These are phyloP conservation scores for Neofusicoccum sp. DNA, from an alignment of 2,329 filamentous ascomycete species.

Conservation along the genomic window DNA sequence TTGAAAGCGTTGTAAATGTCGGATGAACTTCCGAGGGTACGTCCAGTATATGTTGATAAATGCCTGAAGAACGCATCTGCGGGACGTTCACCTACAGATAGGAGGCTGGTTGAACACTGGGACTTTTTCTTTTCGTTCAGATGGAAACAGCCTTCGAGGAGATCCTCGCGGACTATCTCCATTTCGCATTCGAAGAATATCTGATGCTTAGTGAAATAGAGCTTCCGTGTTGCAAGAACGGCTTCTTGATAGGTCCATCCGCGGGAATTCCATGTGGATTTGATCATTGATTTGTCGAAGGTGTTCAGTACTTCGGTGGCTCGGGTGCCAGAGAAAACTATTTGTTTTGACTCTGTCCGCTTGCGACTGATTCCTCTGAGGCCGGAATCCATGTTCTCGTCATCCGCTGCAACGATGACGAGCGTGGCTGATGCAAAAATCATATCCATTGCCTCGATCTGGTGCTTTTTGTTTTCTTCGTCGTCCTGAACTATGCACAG, in stretches of 20 bases:
- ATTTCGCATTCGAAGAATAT: constrained; percentile 5
- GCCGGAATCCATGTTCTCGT: background rate
- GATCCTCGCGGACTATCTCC: too few relatives aligned
- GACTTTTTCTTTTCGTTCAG: too few relatives aligned
- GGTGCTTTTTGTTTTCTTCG: background rate
- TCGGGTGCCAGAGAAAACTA: too few relatives aligned
- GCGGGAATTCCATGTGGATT: constrained; percentile 2
- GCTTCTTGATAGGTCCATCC: constrained; percentile 20
- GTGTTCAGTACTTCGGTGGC: background rate
- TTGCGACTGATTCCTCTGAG: background rate
- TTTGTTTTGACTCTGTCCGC: too few relatives aligned
- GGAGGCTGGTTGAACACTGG: too few relatives aligned
- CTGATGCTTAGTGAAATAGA: background rate
- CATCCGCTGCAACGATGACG: background rate
- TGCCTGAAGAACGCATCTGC: too few relatives aligned
- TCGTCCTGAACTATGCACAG: constrained; percentile 16
- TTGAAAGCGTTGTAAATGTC: too few relatives aligned
- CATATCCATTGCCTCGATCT: constrained; percentile 2
- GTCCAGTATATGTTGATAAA: too few relatives aligned
- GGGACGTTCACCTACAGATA: too few relatives aligned
- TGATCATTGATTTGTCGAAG: background rate
- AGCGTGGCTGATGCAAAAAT: background rate
- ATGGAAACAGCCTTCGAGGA: too few relatives aligned
- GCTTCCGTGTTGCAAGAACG: background rate
- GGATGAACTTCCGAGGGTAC: too few relatives aligned